These are phyloP conservation scores for Glycyrrhiza uralensis DNA, from an alignment of 306 rosid species.

Conservation along the genomic window DNA sequence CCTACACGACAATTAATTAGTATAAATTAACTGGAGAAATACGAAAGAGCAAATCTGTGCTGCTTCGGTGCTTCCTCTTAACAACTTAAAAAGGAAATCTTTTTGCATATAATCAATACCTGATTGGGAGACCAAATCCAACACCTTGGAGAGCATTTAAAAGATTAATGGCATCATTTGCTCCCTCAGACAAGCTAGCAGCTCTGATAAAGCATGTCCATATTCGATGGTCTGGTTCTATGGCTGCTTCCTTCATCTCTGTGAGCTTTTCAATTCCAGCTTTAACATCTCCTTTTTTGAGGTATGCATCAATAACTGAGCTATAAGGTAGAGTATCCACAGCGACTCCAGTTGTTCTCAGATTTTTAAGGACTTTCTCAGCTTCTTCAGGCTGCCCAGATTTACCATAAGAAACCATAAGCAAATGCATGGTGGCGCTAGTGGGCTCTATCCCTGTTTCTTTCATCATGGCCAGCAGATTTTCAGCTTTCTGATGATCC, in stretches of 20 bases:
- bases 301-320: slow-evolving; percentile 84
- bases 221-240: slow-evolving; percentile 84
- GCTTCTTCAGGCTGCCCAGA: slow-evolving; percentile 94
- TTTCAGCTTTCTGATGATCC: slow-evolving; percentile 76
- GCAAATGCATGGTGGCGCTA: slow-evolving; percentile 87
- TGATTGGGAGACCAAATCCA: slow-evolving; percentile 82
- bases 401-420: slow-evolving; percentile 85
- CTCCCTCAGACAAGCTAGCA: slow-evolving; percentile 64
- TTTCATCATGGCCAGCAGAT: slow-evolving; percentile 67
- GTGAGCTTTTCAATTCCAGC: slow-evolving; percentile 66
- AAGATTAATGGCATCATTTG: slow-evolving; percentile 55
- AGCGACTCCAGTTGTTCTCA: slow-evolving; percentile 53
- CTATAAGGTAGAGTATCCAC: slow-evolving; percentile 80
- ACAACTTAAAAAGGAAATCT: not conserved
- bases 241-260: slow-evolving; percentile 66
- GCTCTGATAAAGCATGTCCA: slow-evolving; percentile 96
- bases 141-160: slow-evolving; percentile 58
- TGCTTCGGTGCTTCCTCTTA: slow-evolving; percentile 16
- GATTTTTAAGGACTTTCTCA: slow-evolving; percentile 75
- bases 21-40: slow-evolving; percentile 13
- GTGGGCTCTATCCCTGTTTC: slow-evolving; percentile 87
- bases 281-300: slow-evolving; percentile 59
- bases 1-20: slow-evolving; percentile 45
- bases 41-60: not conserved
- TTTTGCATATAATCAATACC: slow-evolving; percentile 42